Conservation (phyloP, 2,329 filamentous ascomycete species). For the Didymella keratinophila region DNA sequence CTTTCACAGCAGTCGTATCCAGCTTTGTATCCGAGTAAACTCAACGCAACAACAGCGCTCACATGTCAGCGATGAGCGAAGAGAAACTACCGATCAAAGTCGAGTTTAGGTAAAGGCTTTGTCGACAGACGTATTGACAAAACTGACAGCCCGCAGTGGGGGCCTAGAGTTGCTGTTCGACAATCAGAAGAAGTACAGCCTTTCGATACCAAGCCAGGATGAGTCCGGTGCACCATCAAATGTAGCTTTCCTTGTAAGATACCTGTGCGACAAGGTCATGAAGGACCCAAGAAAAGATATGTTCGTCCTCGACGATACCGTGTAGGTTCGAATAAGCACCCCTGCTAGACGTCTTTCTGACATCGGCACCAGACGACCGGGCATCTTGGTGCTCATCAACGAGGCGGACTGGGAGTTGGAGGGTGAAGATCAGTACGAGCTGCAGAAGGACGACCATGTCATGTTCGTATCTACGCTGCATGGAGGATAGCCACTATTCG, state of each 20-base stretch:
- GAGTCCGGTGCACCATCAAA: constrained; percentile 68
- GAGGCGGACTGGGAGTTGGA: constrained; percentile 99
- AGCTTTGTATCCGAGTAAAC: neutral
- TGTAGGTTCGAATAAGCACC: constrained; percentile 66
- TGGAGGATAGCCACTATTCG: constrained; percentile 68
- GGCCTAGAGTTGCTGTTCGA: constrained; percentile 95
- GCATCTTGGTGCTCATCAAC: constrained; percentile 95
- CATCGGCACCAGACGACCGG: constrained; percentile 74
- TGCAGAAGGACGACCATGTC: constrained; percentile 84
- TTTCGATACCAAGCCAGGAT: constrained; percentile 72
- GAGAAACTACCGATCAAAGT: constrained; percentile 67
- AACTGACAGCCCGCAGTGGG: constrained; percentile 62
- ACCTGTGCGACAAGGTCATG: constrained; percentile 85
- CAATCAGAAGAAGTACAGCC: constrained; percentile 75
- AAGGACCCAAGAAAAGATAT: constrained; percentile 83
- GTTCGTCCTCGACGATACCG: constrained; percentile 84
- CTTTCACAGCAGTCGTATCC: constrained; percentile 18
- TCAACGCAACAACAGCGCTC: neutral
- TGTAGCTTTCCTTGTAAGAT: constrained; percentile 76
- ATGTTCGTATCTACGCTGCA: constrained; percentile 97
- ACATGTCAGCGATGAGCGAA: constrained; percentile 25
- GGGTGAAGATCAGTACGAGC: constrained; percentile 87
- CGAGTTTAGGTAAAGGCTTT: constrained; percentile 72
- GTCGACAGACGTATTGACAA: neutral
- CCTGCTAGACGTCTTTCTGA: constrained; percentile 21